phyloP scores from a whole-genome alignment of 768 basidiomycete genomes.

The Gloeostereum incarnatum region DNA sequence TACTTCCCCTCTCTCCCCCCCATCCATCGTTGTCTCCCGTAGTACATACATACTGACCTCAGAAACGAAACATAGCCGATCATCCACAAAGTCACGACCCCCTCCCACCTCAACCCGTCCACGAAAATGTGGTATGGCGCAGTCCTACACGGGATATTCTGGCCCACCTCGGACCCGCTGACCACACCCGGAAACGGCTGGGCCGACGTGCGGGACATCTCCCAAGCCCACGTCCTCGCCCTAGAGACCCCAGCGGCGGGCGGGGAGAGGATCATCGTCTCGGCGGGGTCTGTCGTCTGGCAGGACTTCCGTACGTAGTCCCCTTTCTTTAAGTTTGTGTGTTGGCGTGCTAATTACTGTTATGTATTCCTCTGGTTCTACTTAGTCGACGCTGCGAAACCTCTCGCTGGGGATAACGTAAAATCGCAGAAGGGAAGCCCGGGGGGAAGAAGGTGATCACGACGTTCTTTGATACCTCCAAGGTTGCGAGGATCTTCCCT shows the following conservation, averaged over 20 bases:
- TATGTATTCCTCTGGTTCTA: no score
- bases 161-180: slow-evolving; percentile 15
- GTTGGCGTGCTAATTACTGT: neutral
- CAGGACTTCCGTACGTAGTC: slow-evolving; percentile 14
- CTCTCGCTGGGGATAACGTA: no score
- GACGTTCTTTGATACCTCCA: no score
- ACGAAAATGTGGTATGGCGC: slow-evolving; percentile 20
- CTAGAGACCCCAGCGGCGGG: slow-evolving; percentile 37
- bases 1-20: neutral
- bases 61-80: slow-evolving; percentile 19
- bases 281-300: slow-evolving; percentile 16
- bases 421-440: no score
- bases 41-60: no score
- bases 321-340: neutral
- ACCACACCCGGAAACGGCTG: slow-evolving; percentile 19
- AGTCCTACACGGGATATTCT: slow-evolving; percentile 10
- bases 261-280: slow-evolving; percentile 44
- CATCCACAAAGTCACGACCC: slow-evolving; percentile 22
- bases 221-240: slow-evolving; percentile 40
- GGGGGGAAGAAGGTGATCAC: no score
- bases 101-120: slow-evolving; percentile 26
- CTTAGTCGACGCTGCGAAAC: slow-evolving; percentile 7
- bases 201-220: slow-evolving; percentile 42
- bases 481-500: no score
- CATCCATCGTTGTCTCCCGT: neutral